phyloP scores from a whole-genome alignment of 116 monocot genomes.

The Zostera marina region DNA sequence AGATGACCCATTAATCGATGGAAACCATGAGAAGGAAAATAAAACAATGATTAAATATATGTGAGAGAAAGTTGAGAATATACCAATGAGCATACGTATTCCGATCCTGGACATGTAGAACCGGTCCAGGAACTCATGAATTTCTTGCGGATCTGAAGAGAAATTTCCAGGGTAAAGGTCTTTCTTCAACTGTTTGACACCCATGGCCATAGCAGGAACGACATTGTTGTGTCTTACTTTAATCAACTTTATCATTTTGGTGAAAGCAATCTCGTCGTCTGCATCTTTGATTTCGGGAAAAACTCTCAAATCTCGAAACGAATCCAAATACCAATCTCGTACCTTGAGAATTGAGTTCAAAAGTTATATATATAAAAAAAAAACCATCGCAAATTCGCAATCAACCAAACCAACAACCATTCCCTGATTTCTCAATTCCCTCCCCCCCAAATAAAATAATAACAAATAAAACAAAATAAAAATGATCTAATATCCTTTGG shows the following conservation, averaged over 20 bases:
- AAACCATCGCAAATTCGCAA: neutral
- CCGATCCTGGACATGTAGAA: constrained; percentile 99
- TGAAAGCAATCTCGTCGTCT: constrained; percentile 63
- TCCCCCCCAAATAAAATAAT: no score
- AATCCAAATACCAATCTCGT: constrained; percentile 89
- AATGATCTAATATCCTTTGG: no score
- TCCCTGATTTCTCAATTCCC: no score
- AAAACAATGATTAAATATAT: neutral
- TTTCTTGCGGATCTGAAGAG: constrained; percentile 45
- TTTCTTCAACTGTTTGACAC: constrained; percentile 80
- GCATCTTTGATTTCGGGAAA: constrained; percentile 58
- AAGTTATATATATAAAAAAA: neutral
- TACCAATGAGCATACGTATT: constrained; percentile 96
- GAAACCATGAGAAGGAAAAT: neutral
- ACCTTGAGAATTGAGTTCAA: constrained; percentile 28
- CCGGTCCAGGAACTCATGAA: constrained; percentile 90
- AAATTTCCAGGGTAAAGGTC: constrained; percentile 27
- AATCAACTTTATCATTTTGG: constrained; percentile 92
- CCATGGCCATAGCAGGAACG: constrained; percentile 90
- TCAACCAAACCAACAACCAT: no score
- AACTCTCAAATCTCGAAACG: constrained; percentile 72
- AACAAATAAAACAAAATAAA: no score
- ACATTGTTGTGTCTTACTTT: constrained; percentile 98
- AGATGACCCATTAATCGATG: neutral
- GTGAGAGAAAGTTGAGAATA: constrained; percentile 6